Evolutionary conservation across 257 asterid genomes (phyloP), one percentile per base, ranked within the genome.

Genomic region (Jacaranda copaia): DNA sequence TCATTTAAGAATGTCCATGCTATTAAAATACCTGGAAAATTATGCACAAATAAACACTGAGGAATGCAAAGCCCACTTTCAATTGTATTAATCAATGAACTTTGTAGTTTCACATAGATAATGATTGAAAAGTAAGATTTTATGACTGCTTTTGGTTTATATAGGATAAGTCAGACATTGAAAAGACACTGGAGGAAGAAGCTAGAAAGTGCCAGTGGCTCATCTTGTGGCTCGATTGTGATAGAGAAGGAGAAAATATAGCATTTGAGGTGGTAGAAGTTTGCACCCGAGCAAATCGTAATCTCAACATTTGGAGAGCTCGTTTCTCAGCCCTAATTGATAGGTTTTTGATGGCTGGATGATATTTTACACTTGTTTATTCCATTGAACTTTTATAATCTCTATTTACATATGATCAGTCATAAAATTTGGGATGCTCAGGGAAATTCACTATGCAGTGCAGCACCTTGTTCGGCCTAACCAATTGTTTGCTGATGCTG

Each of bases 181-280:
- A 85, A 80, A 90, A 90, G 87, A 93, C 99, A 62, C 83, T 96
- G 82, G 99, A 88, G 81, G 96, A 89, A 83, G 98, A 96, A 84
- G 98, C 99, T 59, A 86, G 93, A 72, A 91, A 81, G 84, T 91
- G 93, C 75, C 96, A 93, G 82, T 93, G 99, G 98, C 98, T 93
- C 79, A 81, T 96, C 77, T 80, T 96, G 81, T 96, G 99, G 99
- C 98, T 96, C 46, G 99, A 96, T 83, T 96, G 98, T 70, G 99
- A 96, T 63, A 85, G 97, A 77, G 99, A 96, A 90, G 99, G 98
- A 77, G 99, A 96, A 85, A 96, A 96, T 82, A 96, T 96, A 76
- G 98, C 99, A 62, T 93, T 85, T 82, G 99, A 96, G 84, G 99
- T 96, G 76, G 83, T 91, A 63, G 97, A 96, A 70, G 93, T 89